Conservation (phyloP, 441 rosid species). For the Brassica hybrid region DNA sequence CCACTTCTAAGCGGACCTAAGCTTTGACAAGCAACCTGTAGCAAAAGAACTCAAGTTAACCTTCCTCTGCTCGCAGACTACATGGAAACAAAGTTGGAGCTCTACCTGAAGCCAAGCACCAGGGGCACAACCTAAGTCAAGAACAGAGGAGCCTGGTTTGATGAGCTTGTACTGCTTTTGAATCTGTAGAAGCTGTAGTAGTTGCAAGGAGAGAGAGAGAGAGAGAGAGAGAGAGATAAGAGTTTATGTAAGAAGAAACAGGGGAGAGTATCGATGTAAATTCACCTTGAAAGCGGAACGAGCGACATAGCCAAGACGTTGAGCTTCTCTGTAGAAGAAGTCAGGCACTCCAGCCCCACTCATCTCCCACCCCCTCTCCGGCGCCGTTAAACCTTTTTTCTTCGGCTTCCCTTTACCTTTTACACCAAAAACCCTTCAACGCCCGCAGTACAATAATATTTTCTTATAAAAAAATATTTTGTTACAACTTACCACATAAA, state of each 20-base stretch:
- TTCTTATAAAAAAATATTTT: too few relatives aligned
- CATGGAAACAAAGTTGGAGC: conserved; percentile 1
- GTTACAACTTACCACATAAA: neutral
- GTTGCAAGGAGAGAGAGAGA: too few relatives aligned
- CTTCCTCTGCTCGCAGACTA: neutral
- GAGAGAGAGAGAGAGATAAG: neutral
- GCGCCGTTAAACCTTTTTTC: conserved; percentile 24
- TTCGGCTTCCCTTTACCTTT: conserved; percentile 1
- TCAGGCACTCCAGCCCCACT: conserved; percentile 83
- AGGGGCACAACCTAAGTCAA: conserved; percentile 96
- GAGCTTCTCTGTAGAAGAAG: conserved; percentile 97
- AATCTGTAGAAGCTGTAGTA: conserved; percentile 83
- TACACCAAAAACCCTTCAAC: conserved; percentile 14
- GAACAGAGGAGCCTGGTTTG: conserved; percentile 83
- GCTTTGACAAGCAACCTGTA: conserved; percentile 95
- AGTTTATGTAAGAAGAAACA: neutral
- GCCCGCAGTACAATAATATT: neutral
- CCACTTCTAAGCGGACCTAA: conserved; percentile 83
- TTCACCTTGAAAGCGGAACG: conserved; percentile 97
- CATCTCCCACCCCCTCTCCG: conserved; percentile 52
- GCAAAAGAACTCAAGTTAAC: conserved; percentile 19
- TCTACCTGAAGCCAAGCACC: conserved; percentile 99
- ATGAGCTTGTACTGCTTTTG: conserved; percentile 83
- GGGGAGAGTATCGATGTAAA: conserved; percentile 23
- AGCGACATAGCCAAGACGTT: conserved; percentile 94